Evolutionary conservation across 2,329 filamentous ascomycete genomes (phyloP), one percentile per base, ranked within the genome.

Genomic region (Paecilomyces dactylethromorphus): DNA sequence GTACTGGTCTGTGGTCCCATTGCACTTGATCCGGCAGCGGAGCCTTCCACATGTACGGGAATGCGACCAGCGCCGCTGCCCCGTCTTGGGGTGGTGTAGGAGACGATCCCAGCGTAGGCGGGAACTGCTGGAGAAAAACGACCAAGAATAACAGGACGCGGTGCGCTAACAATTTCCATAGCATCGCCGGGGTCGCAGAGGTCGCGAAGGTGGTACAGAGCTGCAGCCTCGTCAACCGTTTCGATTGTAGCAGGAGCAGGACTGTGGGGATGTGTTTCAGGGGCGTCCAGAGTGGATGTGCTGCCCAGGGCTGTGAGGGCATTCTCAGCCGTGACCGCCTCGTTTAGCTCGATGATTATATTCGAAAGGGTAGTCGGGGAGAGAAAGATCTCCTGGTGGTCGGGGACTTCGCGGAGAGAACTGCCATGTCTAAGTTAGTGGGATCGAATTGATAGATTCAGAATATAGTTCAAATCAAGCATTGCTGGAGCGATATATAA

Each of bases 301-400:
- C 63, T 49, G 18, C 39, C 39, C 4, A 64, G 60, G 24, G 60
- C 61, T 57, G 65, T 59, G 29, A 68, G 63, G 6, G 69, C 69
- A 24, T 70, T 65, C 45, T 65, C 62, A 29, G 62, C 56, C 2
- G 69, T 83, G 22, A 96, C 87, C 58, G 90, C 88, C 78, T 97
- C 88, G 57, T 90, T 89, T 69, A 97, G 91, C 68, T 97, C 93
- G 74, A 97, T 84, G 66, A 96, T 92, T 72, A 96, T 87, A 76
- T 85, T 92, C 2, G 90, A 91, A 74, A 92, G 92, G 55, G 91
- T 92, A 62, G 89, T 83, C 63, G 84, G 82, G 71, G 95, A 91
- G 69, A 97, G 87, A 78, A 87, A 96, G 66, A 97, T 89, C 80
- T 97, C 93, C 78, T 97, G 92, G 74, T 95, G 90, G 61, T 75